These are phyloP conservation scores for Penicillium sp. DNA, from an alignment of 2,329 filamentous ascomycete species.

Conservation along the genomic window DNA sequence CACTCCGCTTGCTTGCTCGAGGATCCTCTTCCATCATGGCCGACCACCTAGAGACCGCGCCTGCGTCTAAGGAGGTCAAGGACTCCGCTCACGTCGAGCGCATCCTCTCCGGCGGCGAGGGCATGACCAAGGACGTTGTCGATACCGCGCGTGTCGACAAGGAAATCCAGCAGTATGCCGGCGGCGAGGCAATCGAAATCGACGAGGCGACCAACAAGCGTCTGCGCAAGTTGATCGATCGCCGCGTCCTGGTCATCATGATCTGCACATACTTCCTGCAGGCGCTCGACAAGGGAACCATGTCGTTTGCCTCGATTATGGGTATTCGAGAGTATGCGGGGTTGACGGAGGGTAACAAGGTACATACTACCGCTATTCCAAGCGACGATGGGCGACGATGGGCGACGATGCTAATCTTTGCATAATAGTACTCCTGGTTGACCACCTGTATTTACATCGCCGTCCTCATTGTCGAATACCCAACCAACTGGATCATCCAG, in stretches of 20 bases:
- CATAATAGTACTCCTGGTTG: constrained; percentile 70
- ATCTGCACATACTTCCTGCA: constrained; percentile 75
- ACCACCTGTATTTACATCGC: constrained; percentile 77
- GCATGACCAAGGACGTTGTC: constrained; percentile 56
- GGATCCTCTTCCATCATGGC: constrained; percentile 7
- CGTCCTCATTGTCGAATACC: constrained; percentile 73
- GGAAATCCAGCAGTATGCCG: constrained; percentile 73
- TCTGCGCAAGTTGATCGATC: constrained; percentile 69
- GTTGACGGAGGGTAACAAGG: constrained; percentile 44
- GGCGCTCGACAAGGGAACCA: constrained; percentile 47
- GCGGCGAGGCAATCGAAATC: constrained; percentile 61
- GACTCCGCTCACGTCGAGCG: constrained; percentile 55
- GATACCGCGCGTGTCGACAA: constrained; percentile 68
- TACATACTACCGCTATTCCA: constrained; percentile 23
- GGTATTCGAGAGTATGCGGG: constrained; percentile 51
- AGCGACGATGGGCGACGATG: too few species aligned
- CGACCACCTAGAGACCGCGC: constrained; percentile 8
- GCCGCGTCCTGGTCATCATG: constrained; percentile 71
- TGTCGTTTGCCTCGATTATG: constrained; percentile 51
- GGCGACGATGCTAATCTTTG: neutral
- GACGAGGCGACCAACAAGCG: constrained; percentile 63
- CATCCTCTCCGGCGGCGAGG: constrained; percentile 51
- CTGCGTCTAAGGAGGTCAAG: constrained; percentile 2
- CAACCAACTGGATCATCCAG: constrained; percentile 68
- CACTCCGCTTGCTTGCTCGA: neutral